Evolutionary conservation across 1,284 basidiomycete species (phyloP).

Genomic region (Boletus mariae): DNA sequence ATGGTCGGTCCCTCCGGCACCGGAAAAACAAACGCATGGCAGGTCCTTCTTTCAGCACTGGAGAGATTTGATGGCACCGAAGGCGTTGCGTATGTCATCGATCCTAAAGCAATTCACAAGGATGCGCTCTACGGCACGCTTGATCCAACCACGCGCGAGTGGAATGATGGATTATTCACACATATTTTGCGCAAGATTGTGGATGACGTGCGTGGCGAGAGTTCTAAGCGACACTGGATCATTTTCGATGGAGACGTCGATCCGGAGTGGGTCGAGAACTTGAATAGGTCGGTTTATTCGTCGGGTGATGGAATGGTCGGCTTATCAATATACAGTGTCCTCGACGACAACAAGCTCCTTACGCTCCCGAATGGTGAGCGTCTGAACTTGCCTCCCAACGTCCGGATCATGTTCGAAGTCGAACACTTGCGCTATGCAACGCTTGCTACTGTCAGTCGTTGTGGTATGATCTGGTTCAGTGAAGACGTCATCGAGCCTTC

Average conservation of each 20-base stretch:
- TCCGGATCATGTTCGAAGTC: constrained; percentile 99
- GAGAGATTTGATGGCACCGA: constrained; percentile 91
- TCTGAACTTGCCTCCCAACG: constrained; percentile 93
- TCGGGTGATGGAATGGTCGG: background rate
- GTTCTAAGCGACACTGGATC: constrained; percentile 97
- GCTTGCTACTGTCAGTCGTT: constrained; percentile 97
- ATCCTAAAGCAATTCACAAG: constrained; percentile 99
- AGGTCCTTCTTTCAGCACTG: constrained; percentile 86
- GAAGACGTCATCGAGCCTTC: constrained; percentile 88
- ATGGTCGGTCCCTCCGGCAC: constrained; percentile 98
- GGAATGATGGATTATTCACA: constrained; percentile 99
- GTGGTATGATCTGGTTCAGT: constrained; percentile 99
- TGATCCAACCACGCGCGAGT: constrained; percentile 96
- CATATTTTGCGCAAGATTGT: constrained; percentile 97
- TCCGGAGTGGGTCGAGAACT: constrained; percentile 99
- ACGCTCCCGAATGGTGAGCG: constrained; percentile 98
- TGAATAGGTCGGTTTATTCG: constrained; percentile 76
- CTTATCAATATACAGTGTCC: constrained; percentile 59
- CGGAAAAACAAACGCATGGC: constrained; percentile 98
- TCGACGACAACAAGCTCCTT: constrained; percentile 98
- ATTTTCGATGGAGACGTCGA: constrained; percentile 99
- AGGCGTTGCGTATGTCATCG: constrained; percentile 94
- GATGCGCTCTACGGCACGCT: constrained; percentile 97
- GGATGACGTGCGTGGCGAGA: constrained; percentile 97
- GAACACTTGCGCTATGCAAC: constrained; percentile 98